Evolutionary conservation across 352 stramenopile genomes (phyloP).

Genomic region (Peronospora belbahrii): DNA sequence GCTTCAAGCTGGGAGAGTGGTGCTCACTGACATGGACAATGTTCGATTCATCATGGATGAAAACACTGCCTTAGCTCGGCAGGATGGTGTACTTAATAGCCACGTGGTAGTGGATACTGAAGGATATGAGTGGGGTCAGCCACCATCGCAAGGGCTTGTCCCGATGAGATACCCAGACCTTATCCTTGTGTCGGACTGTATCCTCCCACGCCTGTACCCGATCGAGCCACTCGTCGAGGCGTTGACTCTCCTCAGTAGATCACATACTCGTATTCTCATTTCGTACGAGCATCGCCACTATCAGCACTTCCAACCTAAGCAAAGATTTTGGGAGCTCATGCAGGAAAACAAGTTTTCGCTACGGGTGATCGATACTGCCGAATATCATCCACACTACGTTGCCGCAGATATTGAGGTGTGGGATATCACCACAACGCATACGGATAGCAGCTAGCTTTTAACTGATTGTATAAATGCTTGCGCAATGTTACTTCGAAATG

Average conservation of each 20-base stretch:
- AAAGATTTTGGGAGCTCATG: constrained; percentile 73
- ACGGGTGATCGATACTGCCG: constrained; percentile 33
- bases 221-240: constrained; percentile 91
- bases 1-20: constrained; percentile 56
- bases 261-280: constrained; percentile 60
- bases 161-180: constrained; percentile 45
- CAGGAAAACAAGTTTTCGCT: constrained; percentile 36
- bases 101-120: constrained; percentile 51
- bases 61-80: constrained; percentile 63
- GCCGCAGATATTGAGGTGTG: constrained; percentile 89
- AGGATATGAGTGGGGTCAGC: constrained; percentile 87
- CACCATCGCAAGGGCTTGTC: constrained; percentile 31
- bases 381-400: constrained; percentile 69
- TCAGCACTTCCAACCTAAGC: constrained; percentile 71
- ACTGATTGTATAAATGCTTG: neutral
- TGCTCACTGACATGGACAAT: constrained; percentile 87
- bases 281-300: constrained; percentile 87
- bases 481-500: neutral
- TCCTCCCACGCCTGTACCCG: constrained; percentile 93
- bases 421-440: constrained; percentile 29
- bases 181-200: constrained; percentile 92
- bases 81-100: constrained; percentile 18
- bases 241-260: constrained; percentile 56
- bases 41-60: constrained; percentile 85
- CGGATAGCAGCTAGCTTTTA: neutral